A percentile compares a stretch with the other conserved stretches of the same genome.
Evolutionary conservation across 257 asterid genomes (phyloP).

Genomic region (Solanum virginianum): DNA sequence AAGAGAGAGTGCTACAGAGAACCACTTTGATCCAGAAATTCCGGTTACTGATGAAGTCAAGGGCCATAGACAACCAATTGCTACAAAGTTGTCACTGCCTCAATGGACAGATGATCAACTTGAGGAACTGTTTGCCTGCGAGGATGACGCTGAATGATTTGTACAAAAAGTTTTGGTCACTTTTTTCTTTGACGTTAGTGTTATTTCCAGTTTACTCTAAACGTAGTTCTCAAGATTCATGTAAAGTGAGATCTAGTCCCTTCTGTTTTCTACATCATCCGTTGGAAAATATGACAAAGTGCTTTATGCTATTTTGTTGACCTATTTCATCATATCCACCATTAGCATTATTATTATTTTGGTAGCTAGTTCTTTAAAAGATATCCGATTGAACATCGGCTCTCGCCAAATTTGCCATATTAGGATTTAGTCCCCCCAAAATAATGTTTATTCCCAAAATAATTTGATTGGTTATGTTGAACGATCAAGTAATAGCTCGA

Average conservation of each 20-base stretch:
- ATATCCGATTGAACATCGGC: neutral
- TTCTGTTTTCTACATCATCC: neutral
- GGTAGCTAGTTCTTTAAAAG: neutral
- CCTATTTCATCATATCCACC: neutral
- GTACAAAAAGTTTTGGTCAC: neutral
- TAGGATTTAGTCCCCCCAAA: neutral
- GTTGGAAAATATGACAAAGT: neutral
- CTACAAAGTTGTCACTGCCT: conserved; percentile 29
- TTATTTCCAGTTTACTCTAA: neutral
- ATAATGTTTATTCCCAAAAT: neutral
- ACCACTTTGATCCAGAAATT: conserved; percentile 10
- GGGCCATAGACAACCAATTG: conserved; percentile 24
- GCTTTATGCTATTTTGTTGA: neutral
- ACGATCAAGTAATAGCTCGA: neutral
- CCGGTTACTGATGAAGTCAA: conserved; percentile 12
- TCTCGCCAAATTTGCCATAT: neutral
- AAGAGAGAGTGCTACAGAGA: neutral
- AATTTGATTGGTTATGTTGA: neutral
- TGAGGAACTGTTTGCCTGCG: conserved; percentile 52
- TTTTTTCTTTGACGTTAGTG: neutral
- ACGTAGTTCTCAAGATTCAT: neutral
- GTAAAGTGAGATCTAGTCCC: neutral
- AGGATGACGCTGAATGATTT: conserved; percentile 25
- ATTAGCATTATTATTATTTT: neutral
- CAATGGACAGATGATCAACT: conserved; percentile 86